Base-by-base conservation (phyloP, 768 basidiomycete species). In the Boletus edulis region DNA sequence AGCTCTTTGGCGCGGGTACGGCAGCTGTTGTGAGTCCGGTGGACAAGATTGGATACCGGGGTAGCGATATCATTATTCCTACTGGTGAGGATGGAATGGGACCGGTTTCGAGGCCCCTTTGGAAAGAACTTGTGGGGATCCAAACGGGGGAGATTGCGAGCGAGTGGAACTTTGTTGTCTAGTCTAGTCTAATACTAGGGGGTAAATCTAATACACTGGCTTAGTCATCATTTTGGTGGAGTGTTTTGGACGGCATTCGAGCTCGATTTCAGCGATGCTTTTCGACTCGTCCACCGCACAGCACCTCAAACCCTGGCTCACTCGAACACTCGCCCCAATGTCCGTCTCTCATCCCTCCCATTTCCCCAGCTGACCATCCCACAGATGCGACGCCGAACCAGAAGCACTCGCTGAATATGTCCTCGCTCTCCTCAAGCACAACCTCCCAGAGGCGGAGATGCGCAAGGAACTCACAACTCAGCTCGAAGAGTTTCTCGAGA, bases 321-420 rank as follows among this genome's bases (percentile, higher is more conserved):
- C 94, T 45, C 81, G 83, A 58, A 90, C 88, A 0, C 83, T 98
- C 40, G 94, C 94, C 71, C 94, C 94, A 58, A 94, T 98, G 94
- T 94, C 27, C 24, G 49, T 60, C 35, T 4, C 6, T 2, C 38
- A 4, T 31, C 18, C 56, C 38, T 51, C 43, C 24, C 11, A 20
- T 2, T 4, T 29, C 14, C 6, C 14, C 47, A n/a, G 7, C 51
- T 62, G 10, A 60, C 47, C 13, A 3, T 1, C 20, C 10, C 20
- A 0, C 53, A 97, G 95, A 80, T 96, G 93, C 71, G 96, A 98
- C 69, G 96, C 96, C 40, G 96, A 98, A 68, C 94, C 96, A 31
- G 84, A 85, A 31, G 92, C 94, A 32, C 84, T 98, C 49, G 87
- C 92, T 5, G 94, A 98, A 68, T 98, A 98, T 70, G 87, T 98